Evolutionary conservation across 441 rosid species (phyloP), one percentile per base, ranked within the genome.

Genomic region (Manihot esculenta): DNA sequence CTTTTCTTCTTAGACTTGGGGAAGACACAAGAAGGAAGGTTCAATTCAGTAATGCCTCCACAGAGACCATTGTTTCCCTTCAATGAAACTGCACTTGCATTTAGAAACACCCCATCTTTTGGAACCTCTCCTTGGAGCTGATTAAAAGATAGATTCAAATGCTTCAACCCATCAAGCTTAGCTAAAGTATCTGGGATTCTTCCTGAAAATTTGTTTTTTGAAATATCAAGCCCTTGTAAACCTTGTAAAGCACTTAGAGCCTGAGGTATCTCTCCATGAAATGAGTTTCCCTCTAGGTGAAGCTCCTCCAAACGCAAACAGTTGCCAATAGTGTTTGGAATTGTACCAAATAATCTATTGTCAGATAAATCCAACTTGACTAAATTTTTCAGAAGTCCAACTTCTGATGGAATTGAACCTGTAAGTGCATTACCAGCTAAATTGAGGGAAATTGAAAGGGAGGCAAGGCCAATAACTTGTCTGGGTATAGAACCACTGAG

Each of bases 201-300:
- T 11, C 68, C 68, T 24, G 68, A 64, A 14, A 64, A 26, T 24
- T 64, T 64, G 68, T 64, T 64, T 7, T 23, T 0, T 3, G 55
- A 64, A 15, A 64, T 8, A 64, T 64, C 68, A 21, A 64, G 21
- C 13, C 47, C 17, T 17, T 14, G 0, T 18, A 64, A 26, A 44
- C 68, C 66, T 47, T 24, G 38, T 64, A 64, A 64, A 45, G 68
- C 41, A 3, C 41, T 9, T 2, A 64, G 18, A 3, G 0, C 21
- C 3, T 1, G 13, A 64, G 68, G 55, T 45, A 26, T 26, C 14
- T 24, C 14, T 17, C 68, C 68, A 17, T 47, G 23, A 47, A 64
- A 47, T 15, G 21, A 24, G 26, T 64, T 64, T 17, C 55, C 55
- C 3, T 64, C 11, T 1, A 64, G 41, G 21, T 48, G 12, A 10